phyloP scores from a whole-genome alignment of 2,329 filamentous ascomycete species.

The Diaporthe ilicicola region DNA sequence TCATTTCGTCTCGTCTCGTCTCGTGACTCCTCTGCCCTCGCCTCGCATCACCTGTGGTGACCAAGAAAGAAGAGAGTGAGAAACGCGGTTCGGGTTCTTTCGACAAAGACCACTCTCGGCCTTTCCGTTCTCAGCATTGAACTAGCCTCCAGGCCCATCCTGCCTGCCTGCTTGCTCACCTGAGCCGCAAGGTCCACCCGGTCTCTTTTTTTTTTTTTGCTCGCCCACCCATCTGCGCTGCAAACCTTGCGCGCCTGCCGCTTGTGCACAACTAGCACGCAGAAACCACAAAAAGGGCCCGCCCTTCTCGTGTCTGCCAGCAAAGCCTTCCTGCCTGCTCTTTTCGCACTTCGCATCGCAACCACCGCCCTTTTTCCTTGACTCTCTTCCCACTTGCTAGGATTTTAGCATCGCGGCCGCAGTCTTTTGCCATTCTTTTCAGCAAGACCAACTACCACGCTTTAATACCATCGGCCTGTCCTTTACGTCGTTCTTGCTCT shows the following conservation, averaged over 20 bases:
- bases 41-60: background rate
- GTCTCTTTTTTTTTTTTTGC: background rate
- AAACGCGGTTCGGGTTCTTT: slow-evolving; percentile 21
- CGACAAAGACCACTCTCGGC: slow-evolving; percentile 17
- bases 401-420: slow-evolving; percentile 30
- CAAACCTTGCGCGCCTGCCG: slow-evolving; percentile 28
- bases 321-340: slow-evolving; percentile 5
- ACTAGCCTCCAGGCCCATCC: slow-evolving; percentile 13
- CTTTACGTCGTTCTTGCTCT: slow-evolving; percentile 25
- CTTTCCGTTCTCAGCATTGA: slow-evolving; percentile 22
- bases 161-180: background rate
- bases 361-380: slow-evolving; percentile 18
- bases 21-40: background rate
- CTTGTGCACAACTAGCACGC: slow-evolving; percentile 18
- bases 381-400: slow-evolving; percentile 28
- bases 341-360: slow-evolving; percentile 24
- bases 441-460: slow-evolving; percentile 21
- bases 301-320: slow-evolving; percentile 22
- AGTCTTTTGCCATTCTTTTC: slow-evolving; percentile 30
- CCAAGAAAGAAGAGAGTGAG: slow-evolving; percentile 6
- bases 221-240: slow-evolving; percentile 1
- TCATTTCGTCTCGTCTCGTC: slow-evolving; percentile 14
- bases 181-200: slow-evolving; percentile 25
- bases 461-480: slow-evolving; percentile 29
- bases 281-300: slow-evolving; percentile 27